Percentiles rank a stretch among this genome's conserved stretches.
Conservation (phyloP, 2,329 filamentous ascomycete genomes). For the Zalaria sp. region DNA sequence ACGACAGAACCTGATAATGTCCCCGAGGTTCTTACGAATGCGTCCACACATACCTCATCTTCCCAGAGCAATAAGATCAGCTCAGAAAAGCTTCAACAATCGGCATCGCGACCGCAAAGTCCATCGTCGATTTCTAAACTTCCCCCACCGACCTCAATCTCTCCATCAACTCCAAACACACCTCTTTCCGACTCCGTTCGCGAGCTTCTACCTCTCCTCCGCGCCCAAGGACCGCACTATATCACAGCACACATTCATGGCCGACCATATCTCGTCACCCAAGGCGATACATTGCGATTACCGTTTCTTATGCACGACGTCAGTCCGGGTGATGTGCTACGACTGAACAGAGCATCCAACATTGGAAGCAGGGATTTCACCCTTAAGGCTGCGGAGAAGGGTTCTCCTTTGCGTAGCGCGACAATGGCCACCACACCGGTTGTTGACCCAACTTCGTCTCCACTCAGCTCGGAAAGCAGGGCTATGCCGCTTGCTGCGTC, state of each 20-base stretch:
- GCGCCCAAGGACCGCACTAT: slow-evolving; percentile 62
- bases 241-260: slow-evolving; percentile 68
- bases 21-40: slow-evolving; percentile 8
- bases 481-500: slow-evolving; percentile 16
- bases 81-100: slow-evolving; percentile 1
- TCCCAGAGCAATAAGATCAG: not conserved
- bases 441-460: slow-evolving; percentile 14
- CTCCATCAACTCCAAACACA: slow-evolving; percentile 21
- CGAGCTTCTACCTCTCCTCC: slow-evolving; percentile 55
- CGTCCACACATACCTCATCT: slow-evolving; percentile 1
- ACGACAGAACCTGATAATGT: slow-evolving; percentile 21
- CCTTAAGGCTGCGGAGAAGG: slow-evolving; percentile 52
- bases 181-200: slow-evolving; percentile 42
- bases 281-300: slow-evolving; percentile 33
- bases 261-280: slow-evolving; percentile 63
- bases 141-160: slow-evolving; percentile 13
- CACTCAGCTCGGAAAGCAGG: slow-evolving; percentile 10
- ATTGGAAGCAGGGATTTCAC: slow-evolving; percentile 86
- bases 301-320: slow-evolving; percentile 36
- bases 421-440: slow-evolving; percentile 10
- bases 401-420: slow-evolving; percentile 23
- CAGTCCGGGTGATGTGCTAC: slow-evolving; percentile 66
- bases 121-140: slow-evolving; percentile 1
- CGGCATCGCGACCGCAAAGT: slow-evolving; percentile 10
- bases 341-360: slow-evolving; percentile 70